These are phyloP conservation scores for Ustilago loliicola DNA, from an alignment of 1,284 basidiomycete genomes.

Conservation along the genomic window DNA sequence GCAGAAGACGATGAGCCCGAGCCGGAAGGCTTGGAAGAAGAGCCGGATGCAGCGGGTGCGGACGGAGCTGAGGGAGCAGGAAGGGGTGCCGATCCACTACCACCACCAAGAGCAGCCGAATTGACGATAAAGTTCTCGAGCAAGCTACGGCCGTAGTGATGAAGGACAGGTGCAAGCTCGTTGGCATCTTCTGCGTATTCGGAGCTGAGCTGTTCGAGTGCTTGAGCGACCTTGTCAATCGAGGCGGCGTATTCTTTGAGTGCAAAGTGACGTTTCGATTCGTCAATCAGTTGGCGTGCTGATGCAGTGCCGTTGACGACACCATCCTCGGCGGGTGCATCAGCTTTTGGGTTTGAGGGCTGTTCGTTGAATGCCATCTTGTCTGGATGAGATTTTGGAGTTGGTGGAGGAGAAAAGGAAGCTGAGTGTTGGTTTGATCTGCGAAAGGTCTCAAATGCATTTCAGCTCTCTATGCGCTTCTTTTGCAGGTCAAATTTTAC, in stretches of 20 bases:
- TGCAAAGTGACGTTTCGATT: slow-evolving; percentile 61
- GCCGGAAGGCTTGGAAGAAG: slow-evolving; percentile 23
- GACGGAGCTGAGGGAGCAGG: slow-evolving; percentile 26
- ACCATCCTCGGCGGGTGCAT: background rate
- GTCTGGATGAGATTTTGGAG: slow-evolving; percentile 2
- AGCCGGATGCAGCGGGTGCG: slow-evolving; percentile 16
- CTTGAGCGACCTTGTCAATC: slow-evolving; percentile 56
- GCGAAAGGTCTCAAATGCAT: slow-evolving; percentile 3
- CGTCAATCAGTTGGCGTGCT: slow-evolving; percentile 56
- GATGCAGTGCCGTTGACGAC: slow-evolving; percentile 8
- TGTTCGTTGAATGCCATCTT: slow-evolving; percentile 52
- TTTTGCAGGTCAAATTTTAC: background rate
- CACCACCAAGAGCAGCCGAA: slow-evolving; percentile 64
- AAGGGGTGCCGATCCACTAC: slow-evolving; percentile 49
- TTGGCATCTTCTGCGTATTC: slow-evolving; percentile 59
- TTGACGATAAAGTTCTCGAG: slow-evolving; percentile 65
- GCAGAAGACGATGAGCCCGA: slow-evolving; percentile 23
- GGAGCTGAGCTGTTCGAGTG: slow-evolving; percentile 57
- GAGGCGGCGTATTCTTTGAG: slow-evolving; percentile 60
- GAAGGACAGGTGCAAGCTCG: slow-evolving; percentile 62
- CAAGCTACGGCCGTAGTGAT: slow-evolving; percentile 65
- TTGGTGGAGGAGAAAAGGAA: background rate
- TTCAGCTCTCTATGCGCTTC: background rate
- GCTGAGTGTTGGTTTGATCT: slow-evolving; percentile 30
- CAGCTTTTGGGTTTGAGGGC: slow-evolving; percentile 33